phyloP scores from a whole-genome alignment of 768 basidiomycete species.

The Arthromyces matolae region DNA sequence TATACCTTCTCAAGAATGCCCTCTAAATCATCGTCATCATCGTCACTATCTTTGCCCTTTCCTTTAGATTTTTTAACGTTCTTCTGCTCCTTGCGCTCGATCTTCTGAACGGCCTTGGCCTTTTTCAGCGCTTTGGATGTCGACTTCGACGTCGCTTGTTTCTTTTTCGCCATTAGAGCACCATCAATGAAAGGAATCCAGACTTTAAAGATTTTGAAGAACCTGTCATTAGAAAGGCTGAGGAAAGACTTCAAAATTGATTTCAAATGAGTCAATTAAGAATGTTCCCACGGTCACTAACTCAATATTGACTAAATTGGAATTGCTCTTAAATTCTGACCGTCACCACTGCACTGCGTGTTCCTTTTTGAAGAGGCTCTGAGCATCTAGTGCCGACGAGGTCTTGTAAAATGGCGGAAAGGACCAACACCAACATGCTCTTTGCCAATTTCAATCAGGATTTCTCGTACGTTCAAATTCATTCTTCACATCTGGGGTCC shows the following conservation, averaged over 20 bases:
- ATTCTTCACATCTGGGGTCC: neutral
- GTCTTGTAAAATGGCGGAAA: conserved; percentile 32
- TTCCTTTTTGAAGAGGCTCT: neutral
- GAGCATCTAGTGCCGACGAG: neutral
- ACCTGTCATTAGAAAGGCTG: no score
- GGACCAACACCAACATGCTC: conserved; percentile 50
- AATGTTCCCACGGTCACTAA: conserved; percentile 8
- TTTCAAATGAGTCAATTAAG: neutral
- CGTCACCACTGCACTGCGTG: neutral
- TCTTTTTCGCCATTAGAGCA: conserved; percentile 67
- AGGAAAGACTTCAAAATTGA: no score
- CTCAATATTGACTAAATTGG: neutral
- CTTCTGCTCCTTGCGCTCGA: conserved; percentile 68
- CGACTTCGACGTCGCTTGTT: conserved; percentile 35
- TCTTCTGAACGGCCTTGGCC: conserved; percentile 61
- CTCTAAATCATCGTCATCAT: conserved; percentile 78
- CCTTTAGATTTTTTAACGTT: conserved; percentile 38
- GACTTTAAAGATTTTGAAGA: no score
- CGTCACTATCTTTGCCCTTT: conserved; percentile 44
- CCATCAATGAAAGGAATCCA: no score
- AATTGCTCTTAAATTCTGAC: neutral
- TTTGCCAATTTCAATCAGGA: conserved; percentile 98
- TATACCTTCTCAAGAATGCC: conserved; percentile 75
- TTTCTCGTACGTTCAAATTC: conserved; percentile 63
- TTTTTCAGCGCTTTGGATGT: conserved; percentile 63